Evolutionary conservation across 768 basidiomycete genomes (phyloP).

Genomic region (Mycena polygramma): DNA sequence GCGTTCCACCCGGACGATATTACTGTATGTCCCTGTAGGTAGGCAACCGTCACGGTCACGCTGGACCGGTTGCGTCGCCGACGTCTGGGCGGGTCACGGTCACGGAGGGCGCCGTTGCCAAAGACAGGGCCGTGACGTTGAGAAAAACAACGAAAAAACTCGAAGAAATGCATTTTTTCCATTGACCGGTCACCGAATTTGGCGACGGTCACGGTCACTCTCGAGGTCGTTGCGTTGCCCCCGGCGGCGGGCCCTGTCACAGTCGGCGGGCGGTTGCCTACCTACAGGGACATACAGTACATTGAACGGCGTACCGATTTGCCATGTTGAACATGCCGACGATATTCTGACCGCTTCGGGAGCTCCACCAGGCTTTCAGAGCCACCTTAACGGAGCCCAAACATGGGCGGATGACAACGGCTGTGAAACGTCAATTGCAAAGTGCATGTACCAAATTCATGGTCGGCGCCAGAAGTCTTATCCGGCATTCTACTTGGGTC

Average conservation of each 20-base stretch:
- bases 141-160: background rate
- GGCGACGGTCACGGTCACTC: conserved; percentile 17
- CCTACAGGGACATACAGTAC: too few species aligned
- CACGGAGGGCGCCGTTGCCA: background rate
- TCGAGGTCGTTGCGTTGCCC: too few species aligned
- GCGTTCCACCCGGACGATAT: too few species aligned
- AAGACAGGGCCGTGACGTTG: too few species aligned
- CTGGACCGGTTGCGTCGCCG: too few species aligned
- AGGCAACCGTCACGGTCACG: too few species aligned
- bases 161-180: background rate
- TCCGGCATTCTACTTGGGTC: conserved; percentile 7
- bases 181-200: conserved; percentile 1
- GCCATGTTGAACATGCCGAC: too few species aligned
- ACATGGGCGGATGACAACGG: conserved; percentile 6
- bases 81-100: background rate
- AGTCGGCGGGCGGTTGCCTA: too few species aligned
- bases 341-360: too few species aligned
- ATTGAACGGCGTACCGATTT: too few species aligned
- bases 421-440: conserved; percentile 17
- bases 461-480: background rate
- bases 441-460: conserved; percentile 13
- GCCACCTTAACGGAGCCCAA: conserved; percentile 10
- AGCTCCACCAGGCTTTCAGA: conserved; percentile 3
- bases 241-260: too few species aligned
- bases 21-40: conserved; percentile 4